Conservation (phyloP, 768 basidiomycete genomes). For the Termitomyces sp. region DNA sequence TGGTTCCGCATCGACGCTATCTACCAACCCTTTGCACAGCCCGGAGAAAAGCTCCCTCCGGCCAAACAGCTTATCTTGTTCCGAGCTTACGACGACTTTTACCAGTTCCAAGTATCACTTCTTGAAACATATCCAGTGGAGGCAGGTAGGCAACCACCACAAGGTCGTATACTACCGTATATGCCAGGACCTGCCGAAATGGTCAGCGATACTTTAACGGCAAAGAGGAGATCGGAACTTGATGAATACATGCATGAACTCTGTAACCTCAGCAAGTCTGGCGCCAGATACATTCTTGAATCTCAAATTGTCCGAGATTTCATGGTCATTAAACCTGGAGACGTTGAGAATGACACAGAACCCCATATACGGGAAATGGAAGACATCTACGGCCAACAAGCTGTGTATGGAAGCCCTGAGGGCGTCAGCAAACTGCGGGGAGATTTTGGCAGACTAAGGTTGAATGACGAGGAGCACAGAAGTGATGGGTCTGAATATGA, state of each 20-base stretch:
- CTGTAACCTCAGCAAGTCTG: constrained; percentile 59
- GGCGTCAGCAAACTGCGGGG: constrained; percentile 38
- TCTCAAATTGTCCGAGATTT: constrained; percentile 78
- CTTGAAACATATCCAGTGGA: constrained; percentile 86
- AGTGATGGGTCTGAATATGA: constrained; percentile 68
- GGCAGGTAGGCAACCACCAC: constrained; percentile 69
- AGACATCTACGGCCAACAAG: constrained; percentile 33
- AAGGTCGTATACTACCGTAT: constrained; percentile 80
- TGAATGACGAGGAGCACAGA: constrained; percentile 36
- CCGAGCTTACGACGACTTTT: constrained; percentile 96
- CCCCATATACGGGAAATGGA: constrained; percentile 56
- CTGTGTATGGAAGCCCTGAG: not conserved
- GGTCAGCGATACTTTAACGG: constrained; percentile 81
- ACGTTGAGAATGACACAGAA: constrained; percentile 65
- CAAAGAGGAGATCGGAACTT: constrained; percentile 73
- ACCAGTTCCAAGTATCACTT: constrained; percentile 90
- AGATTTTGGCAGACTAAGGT: constrained; percentile 43
- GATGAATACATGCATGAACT: constrained; percentile 84
- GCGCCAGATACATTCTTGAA: constrained; percentile 76
- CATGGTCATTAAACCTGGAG: constrained; percentile 80
- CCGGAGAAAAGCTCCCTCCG: constrained; percentile 54
- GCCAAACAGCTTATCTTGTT: constrained; percentile 84
- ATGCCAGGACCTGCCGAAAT: constrained; percentile 93
- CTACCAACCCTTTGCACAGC: constrained; percentile 75
- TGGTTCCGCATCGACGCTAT: constrained; percentile 94